Base-by-base conservation (phyloP, 179 eudicot genomes). In the Heliamphora pulchella region DNA sequence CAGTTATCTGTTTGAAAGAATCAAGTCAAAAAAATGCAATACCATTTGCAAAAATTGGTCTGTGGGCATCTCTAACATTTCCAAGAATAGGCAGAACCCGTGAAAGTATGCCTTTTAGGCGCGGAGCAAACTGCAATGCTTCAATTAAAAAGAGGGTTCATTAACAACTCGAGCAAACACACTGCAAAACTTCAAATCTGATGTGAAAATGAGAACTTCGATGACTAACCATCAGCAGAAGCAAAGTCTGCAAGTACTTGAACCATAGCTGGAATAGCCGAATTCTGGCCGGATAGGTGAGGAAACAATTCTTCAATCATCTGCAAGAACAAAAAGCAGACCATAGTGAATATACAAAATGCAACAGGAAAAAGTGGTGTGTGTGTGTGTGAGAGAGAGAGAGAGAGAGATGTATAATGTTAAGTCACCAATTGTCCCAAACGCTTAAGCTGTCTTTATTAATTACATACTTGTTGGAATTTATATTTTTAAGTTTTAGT, bases 21-120 rank as follows among this genome's bases (percentile, higher is more conserved):
- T 53, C 41, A 66, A 78, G 73, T 1, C 48, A 57, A 74, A 39
- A 74, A 46, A 59, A 79, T 78, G 44, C 75, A 44, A 59, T 92
- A 96, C 99, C 99, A 87, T 91, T 89, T 79, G 99, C 98, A 83
- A 94, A 94, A 59, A 92, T 87, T 80, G 99, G 90, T 71, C 96
- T 87, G 81, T 96, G 90, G 69, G 82, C 81, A 78, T 96, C 99
- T 87, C 91, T 91, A 15, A 91, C 92, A 80, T 89, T 94, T 75
- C 99, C 99, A 81, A 96, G 90, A 85, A 92, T 91, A 53, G 99
- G 99, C 68, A 96, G 82, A 84, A 96, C 91, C 61, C 97, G 89
- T 51, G 90, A 88, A 83, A 96, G 99, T 79, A 96, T 91, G 68
- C 87, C 90, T 88, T 96, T 96, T 81, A 96, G 87, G 61, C 96